These are phyloP conservation scores for Raffaelea arxii DNA, from an alignment of 2,329 filamentous ascomycete species.

Conservation along the genomic window DNA sequence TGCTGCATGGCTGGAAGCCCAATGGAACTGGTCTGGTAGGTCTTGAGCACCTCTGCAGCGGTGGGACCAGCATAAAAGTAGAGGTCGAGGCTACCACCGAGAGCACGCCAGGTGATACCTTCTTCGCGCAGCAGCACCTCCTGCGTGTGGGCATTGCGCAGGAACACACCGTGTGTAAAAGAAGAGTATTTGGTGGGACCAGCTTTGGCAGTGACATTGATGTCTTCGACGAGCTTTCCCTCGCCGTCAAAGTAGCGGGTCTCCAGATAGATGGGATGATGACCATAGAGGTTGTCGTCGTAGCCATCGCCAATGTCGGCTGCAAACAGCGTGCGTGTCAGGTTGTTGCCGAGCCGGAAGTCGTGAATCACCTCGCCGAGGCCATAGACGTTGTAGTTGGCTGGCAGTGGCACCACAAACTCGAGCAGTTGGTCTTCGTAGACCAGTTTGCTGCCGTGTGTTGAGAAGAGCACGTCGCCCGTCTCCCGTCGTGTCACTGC, in stretches of 20 bases:
- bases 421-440: constrained; percentile 73
- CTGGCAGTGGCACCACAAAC: constrained; percentile 59
- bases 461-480: constrained; percentile 57
- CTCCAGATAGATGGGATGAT: constrained; percentile 56
- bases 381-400: constrained; percentile 64
- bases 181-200: constrained; percentile 32
- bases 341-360: constrained; percentile 62
- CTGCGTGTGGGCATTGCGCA: constrained; percentile 55
- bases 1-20: constrained; percentile 70
- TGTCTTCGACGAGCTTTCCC: constrained; percentile 43
- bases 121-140: constrained; percentile 44
- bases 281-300: constrained; percentile 56
- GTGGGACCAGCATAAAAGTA: constrained; percentile 70
- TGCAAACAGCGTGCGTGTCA: constrained; percentile 38
- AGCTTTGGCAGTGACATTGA: constrained; percentile 35
- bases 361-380: constrained; percentile 67
- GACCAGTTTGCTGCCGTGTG: constrained; percentile 53
- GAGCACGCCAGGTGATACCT: constrained; percentile 42
- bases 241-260: constrained; percentile 58
- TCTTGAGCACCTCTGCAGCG: constrained; percentile 56
- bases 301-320: constrained; percentile 10
- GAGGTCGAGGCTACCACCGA: constrained; percentile 70
- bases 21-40: constrained; percentile 52
- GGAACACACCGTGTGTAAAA: constrained; percentile 47
- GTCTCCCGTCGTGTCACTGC: constrained; percentile 25